A percentile compares a stretch with the other conserved stretches of the same genome.
phyloP scores from a whole-genome alignment of 305 asterid species.

The Coffea humblotiana region DNA sequence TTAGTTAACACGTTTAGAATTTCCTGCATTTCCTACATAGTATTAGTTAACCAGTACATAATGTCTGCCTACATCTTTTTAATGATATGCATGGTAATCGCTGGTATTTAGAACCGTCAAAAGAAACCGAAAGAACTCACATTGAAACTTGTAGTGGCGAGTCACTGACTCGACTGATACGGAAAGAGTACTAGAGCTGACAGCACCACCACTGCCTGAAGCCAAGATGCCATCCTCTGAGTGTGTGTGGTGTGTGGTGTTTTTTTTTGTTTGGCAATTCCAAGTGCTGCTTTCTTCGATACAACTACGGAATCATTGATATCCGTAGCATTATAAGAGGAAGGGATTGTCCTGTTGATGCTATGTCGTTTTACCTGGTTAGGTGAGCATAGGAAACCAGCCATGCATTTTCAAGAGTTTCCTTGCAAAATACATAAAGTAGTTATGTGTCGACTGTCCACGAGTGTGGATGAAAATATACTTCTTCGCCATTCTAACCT shows the following conservation, averaged over 20 bases:
- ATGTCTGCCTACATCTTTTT: neutral
- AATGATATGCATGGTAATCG: neutral
- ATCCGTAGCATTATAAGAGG: constrained; percentile 28
- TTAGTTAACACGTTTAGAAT: neutral
- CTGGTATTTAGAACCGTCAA: neutral
- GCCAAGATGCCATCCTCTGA: constrained; percentile 22
- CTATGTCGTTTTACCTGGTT: constrained; percentile 51
- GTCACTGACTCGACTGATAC: constrained; percentile 32
- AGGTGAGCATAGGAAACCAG: constrained; percentile 39
- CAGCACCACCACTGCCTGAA: constrained; percentile 32
- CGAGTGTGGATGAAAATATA: neutral
- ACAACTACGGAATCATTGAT: constrained; percentile 2
- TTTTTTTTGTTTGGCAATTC: neutral
- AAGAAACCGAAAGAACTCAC: constrained; percentile 34
- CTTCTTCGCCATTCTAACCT: constrained; percentile 13
- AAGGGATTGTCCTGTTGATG: constrained; percentile 25
- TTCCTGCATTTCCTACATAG: neutral
- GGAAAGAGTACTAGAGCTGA: constrained; percentile 18
- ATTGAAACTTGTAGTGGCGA: constrained; percentile 57
- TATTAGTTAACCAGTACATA: neutral
- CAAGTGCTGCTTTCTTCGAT: constrained; percentile 5
- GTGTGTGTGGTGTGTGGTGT: neutral
- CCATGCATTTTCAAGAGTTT: constrained; percentile 38
- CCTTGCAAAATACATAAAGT: constrained; percentile 58
- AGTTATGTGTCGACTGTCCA: constrained; percentile 14